Base-by-base conservation (phyloP, 495 filamentous ascomycete species). In the Tirmania nivea region DNA sequence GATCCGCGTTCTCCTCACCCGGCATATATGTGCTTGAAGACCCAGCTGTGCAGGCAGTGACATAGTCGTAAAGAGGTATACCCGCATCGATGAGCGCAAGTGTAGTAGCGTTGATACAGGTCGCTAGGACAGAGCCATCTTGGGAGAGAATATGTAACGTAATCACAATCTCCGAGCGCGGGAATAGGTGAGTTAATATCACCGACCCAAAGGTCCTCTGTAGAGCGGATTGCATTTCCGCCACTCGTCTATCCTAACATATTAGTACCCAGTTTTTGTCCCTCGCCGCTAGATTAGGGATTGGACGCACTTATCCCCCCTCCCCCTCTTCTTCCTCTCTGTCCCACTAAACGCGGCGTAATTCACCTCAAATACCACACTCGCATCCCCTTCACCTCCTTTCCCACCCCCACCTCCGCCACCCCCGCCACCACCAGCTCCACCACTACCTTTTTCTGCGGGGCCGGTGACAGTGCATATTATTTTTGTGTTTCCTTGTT, bases 401-500 rank as follows among this genome's bases (percentile, higher is more conserved):
- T 63, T 58, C 16, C 73, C 71, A 2, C 69, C 68, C 17, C 70
- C 71, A 35, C 67, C 71, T 11, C 69, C 57, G 39, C 70, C 71
- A 51, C 66, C 68, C 25, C 60, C 66, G n/a, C 64, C 67, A 14
- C 39, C 39, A 19, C 14, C 14, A 1, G 14, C 39, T 14, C 39
- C 39, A 8, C 56, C 49, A 9, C n/a, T 37, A 17, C 36, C 51
- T 7, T 56, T 52, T 59, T 95, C 89, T 20, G 71, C 75, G 0
- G 90, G 90, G 0, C 90, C 90, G 7, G 77, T 73, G 9, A 96
- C 78, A 3, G 86, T 87, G 70, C 90, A 96, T 69, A 96, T 82
- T 55, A 96, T 80, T 63, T 92, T 86, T 4, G 92, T 97, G 65
- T 95, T 92, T 55, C 90, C 90, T 80, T 93, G 90, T 61, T 90